Percentiles rank a stretch among this genome's conserved stretches.
These are phyloP conservation scores for Candida montana DNA, from an alignment of 805 yeast genomes.

Conservation along the genomic window DNA sequence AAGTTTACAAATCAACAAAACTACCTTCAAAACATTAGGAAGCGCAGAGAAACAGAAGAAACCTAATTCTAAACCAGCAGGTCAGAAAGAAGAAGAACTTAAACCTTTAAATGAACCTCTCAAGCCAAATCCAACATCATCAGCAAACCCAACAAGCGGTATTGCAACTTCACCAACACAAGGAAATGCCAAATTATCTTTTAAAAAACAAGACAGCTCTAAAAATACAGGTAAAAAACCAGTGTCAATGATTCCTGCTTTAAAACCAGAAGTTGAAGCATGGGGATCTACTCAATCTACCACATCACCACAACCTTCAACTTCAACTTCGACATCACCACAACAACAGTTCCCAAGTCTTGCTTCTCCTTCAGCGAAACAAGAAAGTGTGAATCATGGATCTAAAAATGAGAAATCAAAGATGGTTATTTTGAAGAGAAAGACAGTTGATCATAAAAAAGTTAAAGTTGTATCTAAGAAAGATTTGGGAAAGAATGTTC, in stretches of 20 bases:
- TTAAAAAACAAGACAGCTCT: constrained; percentile 2
- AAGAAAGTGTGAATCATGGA: not conserved
- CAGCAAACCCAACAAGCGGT: not conserved
- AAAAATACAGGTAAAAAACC: not conserved
- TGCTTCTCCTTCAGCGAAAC: constrained; percentile 1
- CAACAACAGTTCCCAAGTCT: constrained; percentile 3
- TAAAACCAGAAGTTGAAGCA: not conserved
- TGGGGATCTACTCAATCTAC: not conserved
- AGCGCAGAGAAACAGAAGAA: constrained; percentile 4
- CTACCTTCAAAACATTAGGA: constrained; percentile 29
- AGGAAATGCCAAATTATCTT: not conserved
- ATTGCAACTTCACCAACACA: not conserved
- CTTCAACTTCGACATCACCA: constrained; percentile 1
- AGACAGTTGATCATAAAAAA: constrained; percentile 3
- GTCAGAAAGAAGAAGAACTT: too few species aligned
- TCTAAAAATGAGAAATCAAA: constrained; percentile 2
- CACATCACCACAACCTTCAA: not conserved
- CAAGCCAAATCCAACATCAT: not conserved
- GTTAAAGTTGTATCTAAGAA: not conserved
- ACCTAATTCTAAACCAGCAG: not conserved
- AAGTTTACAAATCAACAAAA: constrained; percentile 39
- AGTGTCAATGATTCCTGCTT: constrained; percentile 2
- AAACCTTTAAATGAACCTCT: not conserved
- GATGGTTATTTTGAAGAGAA: constrained; percentile 11
- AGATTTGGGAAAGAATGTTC: too few species aligned